Evolutionary conservation across 176 grass and related monocot species (phyloP).

Genomic region (Rhipidocladum racemiflorum): DNA sequence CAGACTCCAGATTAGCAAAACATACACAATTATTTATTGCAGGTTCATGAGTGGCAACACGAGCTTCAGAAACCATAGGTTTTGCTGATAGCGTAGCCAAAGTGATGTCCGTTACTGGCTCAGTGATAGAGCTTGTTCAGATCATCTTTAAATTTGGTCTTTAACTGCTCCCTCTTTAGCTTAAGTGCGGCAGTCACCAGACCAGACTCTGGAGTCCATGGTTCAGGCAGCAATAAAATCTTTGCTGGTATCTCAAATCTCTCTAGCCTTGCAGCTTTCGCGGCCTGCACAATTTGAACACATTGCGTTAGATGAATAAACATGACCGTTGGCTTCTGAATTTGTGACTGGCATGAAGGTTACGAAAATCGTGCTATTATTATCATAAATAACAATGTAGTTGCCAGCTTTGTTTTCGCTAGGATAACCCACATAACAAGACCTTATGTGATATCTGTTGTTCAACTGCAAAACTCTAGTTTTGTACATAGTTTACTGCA

Average conservation of each 20-base stretch:
- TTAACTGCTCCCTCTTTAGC: constrained; percentile 74
- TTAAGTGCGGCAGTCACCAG: constrained; percentile 75
- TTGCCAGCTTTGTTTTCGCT: neutral
- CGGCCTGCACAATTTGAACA: constrained; percentile 42
- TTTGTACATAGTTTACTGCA: neutral
- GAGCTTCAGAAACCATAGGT: neutral
- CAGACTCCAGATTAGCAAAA: neutral
- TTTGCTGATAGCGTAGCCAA: neutral
- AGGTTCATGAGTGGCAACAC: neutral
- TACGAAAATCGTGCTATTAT: neutral
- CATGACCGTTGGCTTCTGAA: neutral
- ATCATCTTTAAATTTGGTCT: constrained; percentile 62
- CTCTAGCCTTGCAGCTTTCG: constrained; percentile 51
- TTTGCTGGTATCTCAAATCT: constrained; percentile 71
- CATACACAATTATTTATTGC: constrained; percentile 2
- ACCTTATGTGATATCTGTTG: neutral
- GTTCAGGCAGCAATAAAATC: constrained; percentile 58
- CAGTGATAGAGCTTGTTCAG: constrained; percentile 53
- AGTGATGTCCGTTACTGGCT: neutral
- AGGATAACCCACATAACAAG: neutral
- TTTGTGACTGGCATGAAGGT: neutral
- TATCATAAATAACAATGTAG: neutral
- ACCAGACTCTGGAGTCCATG: constrained; percentile 79
- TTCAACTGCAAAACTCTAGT: neutral
- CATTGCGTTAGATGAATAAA: neutral